Conservation (phyloP, 2,329 filamentous ascomycete species). For the Colletotrichum spinosum region DNA sequence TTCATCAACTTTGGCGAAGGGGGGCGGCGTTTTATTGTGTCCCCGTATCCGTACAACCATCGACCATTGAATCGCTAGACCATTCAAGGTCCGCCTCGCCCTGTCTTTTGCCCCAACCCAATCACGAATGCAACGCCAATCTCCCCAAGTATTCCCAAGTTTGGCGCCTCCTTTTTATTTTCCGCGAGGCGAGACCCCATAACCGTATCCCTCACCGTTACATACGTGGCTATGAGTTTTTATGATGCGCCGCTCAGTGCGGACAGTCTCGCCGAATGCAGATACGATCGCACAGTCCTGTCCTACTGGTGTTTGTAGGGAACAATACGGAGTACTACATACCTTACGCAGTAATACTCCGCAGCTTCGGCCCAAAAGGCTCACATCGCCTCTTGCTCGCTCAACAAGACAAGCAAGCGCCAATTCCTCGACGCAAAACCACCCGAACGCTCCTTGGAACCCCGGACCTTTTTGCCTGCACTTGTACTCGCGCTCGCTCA, state of each 20-base stretch:
- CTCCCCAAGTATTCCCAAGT: not conserved
- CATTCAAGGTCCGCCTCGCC: constrained; percentile 17
- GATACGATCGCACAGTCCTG: no score
- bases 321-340: no score
- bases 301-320: no score
- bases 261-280: no score
- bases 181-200: constrained; percentile 18
- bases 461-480: not conserved
- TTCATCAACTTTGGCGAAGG: constrained; percentile 22
- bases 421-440: constrained; percentile 17
- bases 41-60: constrained; percentile 12
- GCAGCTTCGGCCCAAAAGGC: not conserved
- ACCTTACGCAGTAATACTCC: not conserved
- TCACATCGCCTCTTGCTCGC: not conserved
- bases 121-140: not conserved
- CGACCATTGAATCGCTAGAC: constrained; percentile 21
- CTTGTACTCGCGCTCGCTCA: not conserved
- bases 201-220: not conserved
- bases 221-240: no score
- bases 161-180: constrained; percentile 23
- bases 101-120: constrained; percentile 3
- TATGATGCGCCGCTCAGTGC: no score
- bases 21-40: not conserved
- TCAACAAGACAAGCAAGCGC: not conserved
- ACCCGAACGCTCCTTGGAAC: constrained; percentile 1